Base-by-base conservation (phyloP, 1,284 basidiomycete species). In the Boletus mariae region DNA sequence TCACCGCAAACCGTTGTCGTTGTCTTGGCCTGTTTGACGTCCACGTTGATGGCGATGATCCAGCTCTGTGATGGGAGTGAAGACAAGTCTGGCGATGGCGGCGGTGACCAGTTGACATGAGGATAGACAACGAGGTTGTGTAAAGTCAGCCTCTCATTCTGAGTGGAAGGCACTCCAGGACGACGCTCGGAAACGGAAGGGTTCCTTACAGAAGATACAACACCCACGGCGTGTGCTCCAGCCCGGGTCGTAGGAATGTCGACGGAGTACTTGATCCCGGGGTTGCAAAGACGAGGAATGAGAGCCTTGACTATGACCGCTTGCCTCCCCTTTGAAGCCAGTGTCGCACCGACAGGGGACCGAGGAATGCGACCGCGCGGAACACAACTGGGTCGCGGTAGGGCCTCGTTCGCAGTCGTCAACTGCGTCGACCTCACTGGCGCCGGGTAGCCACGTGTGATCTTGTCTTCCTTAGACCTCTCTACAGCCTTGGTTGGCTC, bases 11-110 rank as follows among this genome's bases (percentile, higher is more conserved):
- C 37, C 4, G 20, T 42, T 0, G 28, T 20, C 13, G 29, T 15
- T 2, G 40, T 49, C 25, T 45, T 26, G 38, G 15, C 13, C 26
- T 44, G 26, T 4, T 43, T 20, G 8, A 23, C 25, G 6, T 35
- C 31, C 8, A 13, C 11, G 7, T n/a, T 8, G 15, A 49, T 10
- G 1, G 47, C 31, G 5, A 60, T 41, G 1, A 15, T 40, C 59
- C 51, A 49, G 17, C 13, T 59, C 26, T 44, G 61, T 1, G 53
- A 55, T 10, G 31, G 51, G 20, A 38, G 51, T 0, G 57, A 51
- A 7, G 41, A 54, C n/a, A 49, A 13, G 15, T 25, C 10, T 7
- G 60, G 49, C 2, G 51, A 48, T 1, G 20, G 5, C 0, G 32
- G 45, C 1, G 47, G 25, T 1, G 45, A 49, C 25, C 32, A 13